Evolutionary conservation across 2,329 filamentous ascomycete genomes (phyloP), one percentile per base, ranked within the genome.

Genomic region (Colletotrichum nymphaeae): DNA sequence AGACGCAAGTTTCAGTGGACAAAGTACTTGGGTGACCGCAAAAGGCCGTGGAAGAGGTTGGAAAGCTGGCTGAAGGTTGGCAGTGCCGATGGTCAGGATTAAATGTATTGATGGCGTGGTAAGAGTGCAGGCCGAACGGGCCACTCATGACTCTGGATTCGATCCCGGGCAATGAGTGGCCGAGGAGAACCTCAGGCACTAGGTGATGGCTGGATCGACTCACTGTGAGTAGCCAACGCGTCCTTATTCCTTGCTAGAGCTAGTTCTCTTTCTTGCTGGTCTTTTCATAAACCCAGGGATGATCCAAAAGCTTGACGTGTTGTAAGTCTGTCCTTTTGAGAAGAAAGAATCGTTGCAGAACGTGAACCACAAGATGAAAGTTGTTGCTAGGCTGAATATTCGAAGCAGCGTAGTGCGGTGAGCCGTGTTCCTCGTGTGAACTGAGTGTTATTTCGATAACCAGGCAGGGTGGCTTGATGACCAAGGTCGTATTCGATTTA

Each of bases 71-170:
- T 35, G 56, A 62, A 16, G 55, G 67, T 58, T 71, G 71, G 57
- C 57, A 37, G 67, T 65, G 37, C 60, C 71, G 42, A 56, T 56
- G 63, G 63, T 73, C 56, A 65, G 63, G 67, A 66, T 66, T 71
- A 72, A 68, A 73, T 65, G 71, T 58, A 56, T 60, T 71, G 56
- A 71, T 57, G 65, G 60, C 28, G 71, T 66, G 62, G 67, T 30
- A 73, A 60, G 42, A 71, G 68, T 73, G 71, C 71, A 73, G 62
- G 62, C 28, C 59, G 49, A 63, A 56, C 60, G 67, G 62, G 62
- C 71, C 71, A 73, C 60, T 67, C 67, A 73, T 66, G 62, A 62
- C 67, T 56, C 56, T 63, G 28, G 67, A 63, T 37, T 28, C 26
- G 49, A 58, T 63, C 55, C 56, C 30, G 32, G 62, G 57, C 35